Evolutionary conservation across 345 rosid genomes (phyloP).

Genomic region (Noccaea caerulescens): DNA sequence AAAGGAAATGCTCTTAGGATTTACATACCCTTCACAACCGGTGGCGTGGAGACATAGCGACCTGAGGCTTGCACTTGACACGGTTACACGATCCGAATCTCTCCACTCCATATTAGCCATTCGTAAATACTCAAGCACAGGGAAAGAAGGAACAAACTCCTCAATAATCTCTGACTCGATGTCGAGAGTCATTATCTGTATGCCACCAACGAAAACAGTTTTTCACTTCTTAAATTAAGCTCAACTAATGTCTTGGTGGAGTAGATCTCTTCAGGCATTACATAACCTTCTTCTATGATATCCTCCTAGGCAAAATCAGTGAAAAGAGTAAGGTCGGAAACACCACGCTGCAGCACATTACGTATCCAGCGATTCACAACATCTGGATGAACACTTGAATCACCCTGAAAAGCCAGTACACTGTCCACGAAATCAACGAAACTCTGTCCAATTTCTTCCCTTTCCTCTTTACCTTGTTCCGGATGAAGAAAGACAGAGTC

Average conservation of each 20-base stretch:
- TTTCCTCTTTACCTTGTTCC: slow-evolving; percentile 1
- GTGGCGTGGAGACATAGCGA: neutral
- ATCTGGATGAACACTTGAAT: neutral
- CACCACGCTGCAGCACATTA: slow-evolving; percentile 23
- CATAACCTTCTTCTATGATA: neutral
- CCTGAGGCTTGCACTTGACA: neutral
- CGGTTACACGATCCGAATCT: no score
- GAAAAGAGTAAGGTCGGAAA: neutral
- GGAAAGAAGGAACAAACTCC: neutral
- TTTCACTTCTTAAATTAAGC: neutral
- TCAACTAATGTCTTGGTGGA: neutral
- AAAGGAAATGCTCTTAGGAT: neutral
- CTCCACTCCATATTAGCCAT: neutral
- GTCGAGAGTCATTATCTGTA: neutral
- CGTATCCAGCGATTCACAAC: slow-evolving; percentile 11
- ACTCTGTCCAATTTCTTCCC: neutral
- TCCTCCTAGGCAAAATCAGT: neutral
- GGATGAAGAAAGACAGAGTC: neutral
- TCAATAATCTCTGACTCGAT: neutral
- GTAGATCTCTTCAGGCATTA: slow-evolving; percentile 1
- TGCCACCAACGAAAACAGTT: neutral
- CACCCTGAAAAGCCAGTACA: neutral
- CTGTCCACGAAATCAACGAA: slow-evolving; percentile 16
- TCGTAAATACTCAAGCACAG: slow-evolving; percentile 2
- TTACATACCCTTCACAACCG: no score